A percentile compares a stretch with the other conserved stretches of the same genome.
phyloP scores from a whole-genome alignment of 345 rosid species.

The Eucalyptus erythrocorys region DNA sequence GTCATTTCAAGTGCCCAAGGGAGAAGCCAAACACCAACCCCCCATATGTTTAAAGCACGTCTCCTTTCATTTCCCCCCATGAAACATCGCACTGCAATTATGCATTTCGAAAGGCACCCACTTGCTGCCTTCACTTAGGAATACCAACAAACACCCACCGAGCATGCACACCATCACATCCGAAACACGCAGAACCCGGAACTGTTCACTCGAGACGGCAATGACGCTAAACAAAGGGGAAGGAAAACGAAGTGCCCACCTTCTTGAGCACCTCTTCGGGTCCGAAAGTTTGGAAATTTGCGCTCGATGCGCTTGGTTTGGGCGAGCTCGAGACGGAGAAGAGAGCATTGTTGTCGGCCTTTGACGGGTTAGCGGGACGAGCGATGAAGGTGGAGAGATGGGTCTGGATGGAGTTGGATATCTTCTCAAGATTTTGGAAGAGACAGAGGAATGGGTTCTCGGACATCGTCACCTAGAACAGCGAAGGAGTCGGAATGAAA shows the following conservation, averaged over 20 bases:
- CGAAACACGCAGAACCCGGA: neutral
- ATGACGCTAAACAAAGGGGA: neutral
- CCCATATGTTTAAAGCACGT: neutral
- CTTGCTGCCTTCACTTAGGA: neutral
- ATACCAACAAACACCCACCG: neutral
- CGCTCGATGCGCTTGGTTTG: neutral
- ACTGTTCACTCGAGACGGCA: neutral
- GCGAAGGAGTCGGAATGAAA: neutral
- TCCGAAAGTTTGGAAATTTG: neutral
- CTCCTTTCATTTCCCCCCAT: neutral
- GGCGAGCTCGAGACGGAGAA: conserved; percentile 18
- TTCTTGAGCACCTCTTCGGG: conserved; percentile 18
- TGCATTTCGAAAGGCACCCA: neutral
- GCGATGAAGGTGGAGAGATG: conserved; percentile 37
- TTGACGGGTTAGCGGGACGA: neutral
- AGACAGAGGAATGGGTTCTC: conserved; percentile 48
- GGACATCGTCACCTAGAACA: conserved; percentile 8
- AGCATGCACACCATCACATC: neutral
- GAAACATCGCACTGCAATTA: neutral
- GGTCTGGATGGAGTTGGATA: conserved; percentile 39
- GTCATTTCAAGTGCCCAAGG: neutral
- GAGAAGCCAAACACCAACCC: neutral
- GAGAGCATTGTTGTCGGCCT: conserved; percentile 7
- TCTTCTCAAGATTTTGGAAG: conserved; percentile 23
- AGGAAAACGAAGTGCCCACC: conserved; percentile 5